phyloP scores from a whole-genome alignment of 495 filamentous ascomycete genomes.

The Aspergillus asperescens region DNA sequence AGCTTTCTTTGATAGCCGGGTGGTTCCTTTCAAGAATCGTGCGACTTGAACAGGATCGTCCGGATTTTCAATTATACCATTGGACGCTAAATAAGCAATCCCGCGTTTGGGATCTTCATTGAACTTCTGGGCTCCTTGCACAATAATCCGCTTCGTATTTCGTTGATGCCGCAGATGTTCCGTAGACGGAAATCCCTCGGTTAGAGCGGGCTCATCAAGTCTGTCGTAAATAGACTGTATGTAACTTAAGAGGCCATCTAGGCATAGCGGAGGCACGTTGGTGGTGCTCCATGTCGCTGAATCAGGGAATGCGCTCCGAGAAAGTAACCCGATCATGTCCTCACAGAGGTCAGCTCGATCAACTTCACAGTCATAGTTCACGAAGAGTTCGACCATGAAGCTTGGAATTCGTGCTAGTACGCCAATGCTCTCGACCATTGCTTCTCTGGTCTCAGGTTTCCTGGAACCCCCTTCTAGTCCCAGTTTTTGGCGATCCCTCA shows the following conservation, averaged over 20 bases:
- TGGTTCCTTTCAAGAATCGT: conserved; percentile 76
- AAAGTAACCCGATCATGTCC: conserved; percentile 88
- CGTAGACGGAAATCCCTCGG: conserved; percentile 63
- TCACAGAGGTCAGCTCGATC: conserved; percentile 90
- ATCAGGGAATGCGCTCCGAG: conserved; percentile 92
- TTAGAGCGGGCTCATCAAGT: conserved; percentile 61
- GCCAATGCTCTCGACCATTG: conserved; percentile 96
- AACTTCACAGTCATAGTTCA: conserved; percentile 97
- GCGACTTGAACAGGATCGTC: conserved; percentile 70
- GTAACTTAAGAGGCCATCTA: conserved; percentile 86
- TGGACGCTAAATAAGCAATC: conserved; percentile 74
- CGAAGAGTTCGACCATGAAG: conserved; percentile 90
- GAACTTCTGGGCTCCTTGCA: conserved; percentile 84
- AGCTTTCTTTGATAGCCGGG: conserved; percentile 80
- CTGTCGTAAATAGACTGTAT: conserved; percentile 87
- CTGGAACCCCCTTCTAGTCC: conserved; percentile 88
- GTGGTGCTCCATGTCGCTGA: conserved; percentile 99
- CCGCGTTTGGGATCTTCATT: conserved; percentile 91
- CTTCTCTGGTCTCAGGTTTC: conserved; percentile 90
- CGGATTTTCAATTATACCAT: conserved; percentile 75
- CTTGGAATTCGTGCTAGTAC: conserved; percentile 85
- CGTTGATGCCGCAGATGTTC: conserved; percentile 62
- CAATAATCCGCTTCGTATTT: conserved; percentile 76
- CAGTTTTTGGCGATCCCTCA: conserved; percentile 89
- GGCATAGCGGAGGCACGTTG: conserved; percentile 90